Evolutionary conservation across 306 rosid genomes (phyloP).

Genomic region (Aeschynomene evenia): DNA sequence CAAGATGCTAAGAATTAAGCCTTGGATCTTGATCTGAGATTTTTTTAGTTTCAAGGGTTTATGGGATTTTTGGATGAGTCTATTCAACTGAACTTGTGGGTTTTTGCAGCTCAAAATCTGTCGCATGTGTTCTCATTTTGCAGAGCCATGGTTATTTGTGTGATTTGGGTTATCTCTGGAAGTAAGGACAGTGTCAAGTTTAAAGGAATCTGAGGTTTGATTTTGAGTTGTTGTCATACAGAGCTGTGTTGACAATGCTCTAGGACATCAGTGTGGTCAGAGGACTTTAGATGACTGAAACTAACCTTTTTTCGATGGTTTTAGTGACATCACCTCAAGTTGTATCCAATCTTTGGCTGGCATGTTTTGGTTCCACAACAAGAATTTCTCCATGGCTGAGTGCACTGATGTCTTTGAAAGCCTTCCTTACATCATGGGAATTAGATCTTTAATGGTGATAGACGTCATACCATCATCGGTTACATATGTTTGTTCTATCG

Average conservation of each 20-base stretch:
- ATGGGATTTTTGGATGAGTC: conserved; percentile 44
- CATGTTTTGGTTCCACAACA: conserved; percentile 28
- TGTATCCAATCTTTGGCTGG: conserved; percentile 36
- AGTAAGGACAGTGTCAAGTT: conserved; percentile 33
- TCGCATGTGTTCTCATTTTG: conserved; percentile 45
- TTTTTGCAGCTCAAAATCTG: conserved; percentile 42
- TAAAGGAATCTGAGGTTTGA: conserved; percentile 29
- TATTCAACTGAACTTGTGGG: conserved; percentile 46
- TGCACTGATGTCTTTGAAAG: conserved; percentile 30
- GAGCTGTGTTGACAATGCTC: background rate
- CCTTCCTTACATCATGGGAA: conserved; percentile 32
- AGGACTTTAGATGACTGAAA: conserved; percentile 29
- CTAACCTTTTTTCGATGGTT: conserved; percentile 23
- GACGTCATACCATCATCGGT: conserved; percentile 27
- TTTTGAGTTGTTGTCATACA: conserved; percentile 24
- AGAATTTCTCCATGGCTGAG: conserved; percentile 35
- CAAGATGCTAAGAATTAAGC: conserved; percentile 68
- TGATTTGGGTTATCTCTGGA: conserved; percentile 41
- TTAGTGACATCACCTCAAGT: conserved; percentile 24
- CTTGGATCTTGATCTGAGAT: conserved; percentile 62
- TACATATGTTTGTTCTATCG: conserved; percentile 33
- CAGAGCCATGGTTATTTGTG: conserved; percentile 40
- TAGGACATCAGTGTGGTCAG: conserved; percentile 22
- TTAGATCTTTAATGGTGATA: conserved; percentile 27
- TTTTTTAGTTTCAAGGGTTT: conserved; percentile 43